phyloP scores from a whole-genome alignment of 1,139 yeast species.

The Protomyces pachydermus region DNA sequence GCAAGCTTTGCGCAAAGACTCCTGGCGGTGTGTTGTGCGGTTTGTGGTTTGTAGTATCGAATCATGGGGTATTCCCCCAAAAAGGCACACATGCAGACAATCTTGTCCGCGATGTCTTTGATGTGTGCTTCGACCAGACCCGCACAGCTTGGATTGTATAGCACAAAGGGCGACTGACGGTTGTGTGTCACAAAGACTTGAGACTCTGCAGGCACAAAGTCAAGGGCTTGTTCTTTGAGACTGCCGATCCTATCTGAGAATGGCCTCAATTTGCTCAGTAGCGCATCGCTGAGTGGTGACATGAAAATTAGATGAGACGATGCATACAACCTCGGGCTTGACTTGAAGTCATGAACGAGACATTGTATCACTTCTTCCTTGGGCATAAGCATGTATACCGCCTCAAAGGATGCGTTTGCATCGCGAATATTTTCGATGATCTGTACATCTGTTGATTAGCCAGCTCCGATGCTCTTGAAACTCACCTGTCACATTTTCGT shows the following conservation, averaged over 20 bases:
- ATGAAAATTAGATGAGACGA: slow-evolving; percentile 53
- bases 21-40: slow-evolving; percentile 51
- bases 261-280: slow-evolving; percentile 37
- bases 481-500: slow-evolving; percentile 40
- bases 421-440: slow-evolving; percentile 51
- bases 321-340: slow-evolving; percentile 52
- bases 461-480: not conserved
- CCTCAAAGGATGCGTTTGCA: slow-evolving; percentile 52
- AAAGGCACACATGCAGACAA: slow-evolving; percentile 1
- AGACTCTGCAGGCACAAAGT: slow-evolving; percentile 49
- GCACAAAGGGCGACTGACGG: slow-evolving; percentile 59
- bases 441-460: slow-evolving; percentile 44
- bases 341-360: slow-evolving; percentile 54
- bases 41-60: slow-evolving; percentile 58
- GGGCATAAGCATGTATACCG: slow-evolving; percentile 57
- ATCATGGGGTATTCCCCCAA: slow-evolving; percentile 85
- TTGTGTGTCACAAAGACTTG: slow-evolving; percentile 46
- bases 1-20: slow-evolving; percentile 71
- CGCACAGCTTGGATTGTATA: slow-evolving; percentile 62
- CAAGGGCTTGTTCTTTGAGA: slow-evolving; percentile 42
- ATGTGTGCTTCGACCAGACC: slow-evolving; percentile 59
- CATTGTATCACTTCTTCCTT: slow-evolving; percentile 53
- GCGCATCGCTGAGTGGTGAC: slow-evolving; percentile 30
- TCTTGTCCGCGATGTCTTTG: slow-evolving; percentile 50
- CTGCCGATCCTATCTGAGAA: slow-evolving; percentile 34